These are phyloP conservation scores for Backusella circina DNA, from an alignment of 192 early-diverging fungal genomes.

Conservation along the genomic window DNA sequence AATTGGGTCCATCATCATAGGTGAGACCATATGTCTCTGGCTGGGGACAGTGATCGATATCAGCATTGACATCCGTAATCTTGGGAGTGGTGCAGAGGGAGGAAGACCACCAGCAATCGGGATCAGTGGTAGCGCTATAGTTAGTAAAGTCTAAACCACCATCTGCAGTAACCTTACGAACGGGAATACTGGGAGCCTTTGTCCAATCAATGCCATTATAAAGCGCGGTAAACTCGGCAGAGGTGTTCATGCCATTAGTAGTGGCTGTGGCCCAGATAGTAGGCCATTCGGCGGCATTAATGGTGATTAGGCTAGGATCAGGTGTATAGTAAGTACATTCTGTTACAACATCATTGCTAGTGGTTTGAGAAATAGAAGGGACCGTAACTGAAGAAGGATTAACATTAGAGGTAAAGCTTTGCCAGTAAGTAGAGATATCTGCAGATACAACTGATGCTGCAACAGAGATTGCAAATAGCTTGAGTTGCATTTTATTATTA, in stretches of 20 bases:
- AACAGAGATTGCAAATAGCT: not conserved
- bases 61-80: constrained; percentile 20
- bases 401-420: not conserved
- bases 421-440: not conserved
- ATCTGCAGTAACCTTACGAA: constrained; percentile 19
- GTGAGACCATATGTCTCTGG: constrained; percentile 49
- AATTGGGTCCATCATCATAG: constrained; percentile 62
- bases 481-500: not conserved
- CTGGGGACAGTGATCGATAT: constrained; percentile 32
- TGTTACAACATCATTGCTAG: not conserved
- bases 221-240: constrained; percentile 30
- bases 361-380: constrained; percentile 20
- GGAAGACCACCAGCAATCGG: constrained; percentile 44
- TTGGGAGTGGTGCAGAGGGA: constrained; percentile 33
- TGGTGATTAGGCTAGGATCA: constrained; percentile 4
- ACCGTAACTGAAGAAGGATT: constrained; percentile 4
- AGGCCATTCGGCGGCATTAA: constrained; percentile 14
- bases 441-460: not conserved
- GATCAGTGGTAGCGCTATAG: not conserved
- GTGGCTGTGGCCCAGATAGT: constrained; percentile 16
- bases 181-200: constrained; percentile 26
- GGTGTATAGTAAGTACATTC: constrained; percentile 16
- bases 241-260: constrained; percentile 27
- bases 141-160: constrained; percentile 22
- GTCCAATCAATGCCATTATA: constrained; percentile 40